Evolutionary conservation across 2,329 filamentous ascomycete species (phyloP), one percentile per base, ranked within the genome.

Genomic region (Xylaria digitata): DNA sequence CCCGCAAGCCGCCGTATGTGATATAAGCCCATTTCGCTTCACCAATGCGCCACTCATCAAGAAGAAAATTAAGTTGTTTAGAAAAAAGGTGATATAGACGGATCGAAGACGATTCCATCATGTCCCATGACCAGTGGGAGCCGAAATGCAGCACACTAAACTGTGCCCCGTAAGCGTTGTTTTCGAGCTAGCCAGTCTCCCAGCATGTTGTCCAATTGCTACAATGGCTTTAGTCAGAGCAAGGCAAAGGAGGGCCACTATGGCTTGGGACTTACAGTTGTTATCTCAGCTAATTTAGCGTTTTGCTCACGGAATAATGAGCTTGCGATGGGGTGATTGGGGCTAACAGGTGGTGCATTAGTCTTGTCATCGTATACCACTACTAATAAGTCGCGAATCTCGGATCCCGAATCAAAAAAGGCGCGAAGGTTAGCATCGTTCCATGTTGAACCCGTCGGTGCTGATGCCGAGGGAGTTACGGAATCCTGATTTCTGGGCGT

Each of bases 311-410:
- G 89, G 82, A 96, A 98, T 61, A 98, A 82, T 23, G 89, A 87
- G 15, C 89, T 88, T 57, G 92, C 93, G 50, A 97, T 85, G 0
- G 95, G 95, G 78, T 98, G 94, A 64, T 97, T 93, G n/a, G 87
- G 86, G 1, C 91, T 88, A 7, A 91, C 92, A 19, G 93, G 92
- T 48, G 89, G 86, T 17, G 96, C 89, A 66, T 94, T 92, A 15
- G 89, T 92, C 78, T 94, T 97, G 80, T 98, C 95, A 76, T 97
- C 94, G 76, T 97, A 94, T 32, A 99, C 93, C 67, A 99, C 92
- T 43, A 94, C 87, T 58, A 98, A 85, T 77, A 98, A 87, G 77
- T 99, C 95, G 57, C 93, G 89, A 72, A 99, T 93, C 70, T 97
- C 93, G 40, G 90, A 90, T 67, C 93, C 89, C 72, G 96, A 93